A percentile compares a stretch with the other conserved stretches of the same genome.
These are phyloP conservation scores for Clohesyomyces aquaticus DNA, from an alignment of 495 filamentous ascomycete species.

Conservation along the genomic window DNA sequence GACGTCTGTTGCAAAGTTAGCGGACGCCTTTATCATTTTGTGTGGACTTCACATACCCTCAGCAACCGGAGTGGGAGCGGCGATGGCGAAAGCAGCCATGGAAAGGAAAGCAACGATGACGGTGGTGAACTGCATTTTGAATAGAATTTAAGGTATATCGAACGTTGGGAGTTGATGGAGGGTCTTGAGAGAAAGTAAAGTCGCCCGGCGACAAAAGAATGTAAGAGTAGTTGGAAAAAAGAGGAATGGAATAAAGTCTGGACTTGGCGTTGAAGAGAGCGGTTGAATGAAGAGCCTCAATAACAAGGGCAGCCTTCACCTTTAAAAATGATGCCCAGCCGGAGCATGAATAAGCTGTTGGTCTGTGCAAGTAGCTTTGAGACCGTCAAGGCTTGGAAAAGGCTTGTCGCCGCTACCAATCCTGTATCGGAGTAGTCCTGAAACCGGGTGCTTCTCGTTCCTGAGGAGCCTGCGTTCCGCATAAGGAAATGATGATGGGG, in stretches of 20 bases:
- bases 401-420: background rate
- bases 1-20: conserved; percentile 15
- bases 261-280: conserved; percentile 14
- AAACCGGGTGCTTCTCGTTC: conserved; percentile 31
- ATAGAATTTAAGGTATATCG: conserved; percentile 15
- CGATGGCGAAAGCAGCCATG: conserved; percentile 35
- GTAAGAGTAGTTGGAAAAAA: conserved; percentile 21
- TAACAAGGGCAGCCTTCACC: background rate
- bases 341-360: conserved; percentile 3
- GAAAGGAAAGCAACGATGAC: conserved; percentile 37
- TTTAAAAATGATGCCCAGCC: conserved; percentile 36
- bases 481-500: conserved; percentile 11
- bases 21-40: background rate
- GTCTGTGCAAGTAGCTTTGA: conserved; percentile 10
- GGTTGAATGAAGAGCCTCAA: conserved; percentile 26
- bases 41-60: conserved; percentile 17
- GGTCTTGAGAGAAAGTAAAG: conserved; percentile 28
- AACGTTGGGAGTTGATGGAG: conserved; percentile 8
- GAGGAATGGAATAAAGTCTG: conserved; percentile 12
- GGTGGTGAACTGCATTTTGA: conserved; percentile 40
- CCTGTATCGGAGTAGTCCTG: conserved; percentile 14
- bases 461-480: conserved; percentile 17
- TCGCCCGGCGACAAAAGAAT: conserved; percentile 41
- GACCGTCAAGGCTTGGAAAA: conserved; percentile 16
- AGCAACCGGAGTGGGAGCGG: conserved; percentile 26